A percentile compares a stretch with the other conserved stretches of the same genome.
These are phyloP conservation scores for Silene conica DNA, from an alignment of 148 eudicot genomes.

Conservation along the genomic window DNA sequence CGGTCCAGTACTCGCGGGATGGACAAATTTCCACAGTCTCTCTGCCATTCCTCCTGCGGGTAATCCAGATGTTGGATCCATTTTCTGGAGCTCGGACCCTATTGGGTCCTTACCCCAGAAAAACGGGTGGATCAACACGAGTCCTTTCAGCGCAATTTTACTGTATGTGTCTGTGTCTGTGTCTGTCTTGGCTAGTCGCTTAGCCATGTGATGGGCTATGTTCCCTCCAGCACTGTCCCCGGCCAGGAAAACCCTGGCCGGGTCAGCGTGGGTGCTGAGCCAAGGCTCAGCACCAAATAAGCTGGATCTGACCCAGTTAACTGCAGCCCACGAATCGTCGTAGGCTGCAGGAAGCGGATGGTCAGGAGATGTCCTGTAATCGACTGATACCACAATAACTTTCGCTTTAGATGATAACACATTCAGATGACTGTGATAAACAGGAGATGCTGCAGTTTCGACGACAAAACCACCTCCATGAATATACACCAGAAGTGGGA, in stretches of 20 bases:
- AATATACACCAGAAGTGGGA: constrained; percentile 16
- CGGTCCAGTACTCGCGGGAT: neutral
- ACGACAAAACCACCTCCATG: constrained; percentile 37
- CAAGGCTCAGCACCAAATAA: constrained; percentile 28
- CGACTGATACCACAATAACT: constrained; percentile 33
- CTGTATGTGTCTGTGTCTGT: too few relatives aligned
- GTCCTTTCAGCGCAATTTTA: constrained; percentile 8
- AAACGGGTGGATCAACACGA: constrained; percentile 22
- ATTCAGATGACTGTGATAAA: constrained; percentile 23
- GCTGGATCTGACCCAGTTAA: constrained; percentile 26
- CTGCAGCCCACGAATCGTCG: constrained; percentile 35
- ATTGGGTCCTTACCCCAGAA: constrained; percentile 24
- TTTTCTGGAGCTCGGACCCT: constrained; percentile 10
- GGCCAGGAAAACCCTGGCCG: constrained; percentile 29
- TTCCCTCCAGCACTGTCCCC: constrained; percentile 64
- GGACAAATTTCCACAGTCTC: neutral
- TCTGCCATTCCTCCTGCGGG: neutral
- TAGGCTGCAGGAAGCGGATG: constrained; percentile 31
- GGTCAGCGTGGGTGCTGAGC: constrained; percentile 30
- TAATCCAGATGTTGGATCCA: neutral
- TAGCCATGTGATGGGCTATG: constrained; percentile 36
- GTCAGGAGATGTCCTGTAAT: constrained; percentile 50
- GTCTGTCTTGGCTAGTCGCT: constrained; percentile 10
- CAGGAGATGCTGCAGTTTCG: constrained; percentile 24
- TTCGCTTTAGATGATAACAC: constrained; percentile 16